phyloP scores from a whole-genome alignment of 495 filamentous ascomycete genomes.

The Neurospora sp. region DNA sequence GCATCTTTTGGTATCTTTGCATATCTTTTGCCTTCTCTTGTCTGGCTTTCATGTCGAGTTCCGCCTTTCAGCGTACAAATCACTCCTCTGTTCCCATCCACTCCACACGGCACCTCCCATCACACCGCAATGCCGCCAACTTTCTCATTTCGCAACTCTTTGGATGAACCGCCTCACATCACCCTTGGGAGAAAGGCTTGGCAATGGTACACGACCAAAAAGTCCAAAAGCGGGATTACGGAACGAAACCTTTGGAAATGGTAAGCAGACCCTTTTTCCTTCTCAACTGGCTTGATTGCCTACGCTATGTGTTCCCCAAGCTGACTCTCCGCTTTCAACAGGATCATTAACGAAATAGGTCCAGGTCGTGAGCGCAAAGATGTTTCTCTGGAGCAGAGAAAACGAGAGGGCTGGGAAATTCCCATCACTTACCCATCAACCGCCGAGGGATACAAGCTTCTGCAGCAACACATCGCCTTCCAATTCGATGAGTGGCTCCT shows the following conservation, averaged over 20 bases:
- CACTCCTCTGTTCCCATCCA: not conserved
- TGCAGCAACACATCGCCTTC: not conserved
- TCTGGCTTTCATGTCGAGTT: not conserved
- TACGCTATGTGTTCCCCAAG: not conserved
- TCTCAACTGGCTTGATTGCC: not conserved
- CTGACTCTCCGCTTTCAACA: not conserved
- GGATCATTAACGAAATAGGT: not conserved
- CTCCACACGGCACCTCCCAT: not conserved
- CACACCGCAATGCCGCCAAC: not conserved
- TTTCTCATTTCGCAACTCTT: not conserved
- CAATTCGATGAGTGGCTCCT: not conserved
- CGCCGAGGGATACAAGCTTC: not conserved
- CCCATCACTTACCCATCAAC: not conserved
- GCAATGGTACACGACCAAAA: not conserved
- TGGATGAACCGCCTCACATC: not conserved
- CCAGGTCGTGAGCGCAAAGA: not conserved
- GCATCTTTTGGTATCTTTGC: not conserved
- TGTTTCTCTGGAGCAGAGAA: not conserved
- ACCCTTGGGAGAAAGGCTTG: not conserved
- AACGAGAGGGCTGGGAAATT: not conserved
- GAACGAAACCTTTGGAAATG: not conserved
- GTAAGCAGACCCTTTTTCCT: not conserved
- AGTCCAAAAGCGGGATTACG: not conserved
- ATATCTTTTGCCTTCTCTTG: not conserved
- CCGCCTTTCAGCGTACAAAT: not conserved